These are phyloP conservation scores for Haplosporangium sp. DNA, from an alignment of 371 early-diverging fungal genomes.

Conservation along the genomic window DNA sequence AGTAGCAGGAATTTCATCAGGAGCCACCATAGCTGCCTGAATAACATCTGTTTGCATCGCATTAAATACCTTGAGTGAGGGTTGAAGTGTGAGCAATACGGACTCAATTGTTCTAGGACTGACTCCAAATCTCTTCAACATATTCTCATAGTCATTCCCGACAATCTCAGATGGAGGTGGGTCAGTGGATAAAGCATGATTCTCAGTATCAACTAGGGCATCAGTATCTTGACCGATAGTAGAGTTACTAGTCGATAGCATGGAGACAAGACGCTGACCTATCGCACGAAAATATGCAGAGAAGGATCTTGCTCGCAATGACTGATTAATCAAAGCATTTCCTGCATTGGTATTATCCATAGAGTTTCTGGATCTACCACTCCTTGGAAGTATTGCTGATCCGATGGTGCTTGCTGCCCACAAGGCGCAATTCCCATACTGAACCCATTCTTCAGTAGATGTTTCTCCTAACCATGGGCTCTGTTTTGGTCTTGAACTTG, in stretches of 20 bases:
- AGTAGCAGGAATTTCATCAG: not conserved
- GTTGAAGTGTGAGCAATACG: conserved; percentile 5
- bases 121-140: conserved; percentile 22
- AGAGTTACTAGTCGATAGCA: conserved; percentile 5
- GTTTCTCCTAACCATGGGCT: conserved; percentile 43
- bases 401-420: conserved; percentile 22
- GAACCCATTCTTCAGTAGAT: conserved; percentile 28
- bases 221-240: not conserved
- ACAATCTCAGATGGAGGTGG: not conserved
- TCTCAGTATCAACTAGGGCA: no score
- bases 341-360: not conserved
- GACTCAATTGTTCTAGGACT: conserved; percentile 5
- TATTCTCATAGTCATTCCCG: conserved; percentile 1
- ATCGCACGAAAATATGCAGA: conserved; percentile 15
- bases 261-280: conserved; percentile 7
- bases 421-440: conserved; percentile 19
- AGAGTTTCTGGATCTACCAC: not conserved
- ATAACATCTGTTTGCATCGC: conserved; percentile 22
- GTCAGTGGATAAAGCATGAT: not conserved
- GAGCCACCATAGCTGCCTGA: not conserved
- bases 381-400: not conserved
- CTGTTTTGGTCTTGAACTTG: not conserved
- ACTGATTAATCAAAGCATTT: not conserved
- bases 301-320: conserved; percentile 2
- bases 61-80: conserved; percentile 15